Percentiles rank a stretch among this genome's conserved stretches.
Evolutionary conservation across 768 basidiomycete genomes (phyloP).

Genomic region (Daedalea quercina): DNA sequence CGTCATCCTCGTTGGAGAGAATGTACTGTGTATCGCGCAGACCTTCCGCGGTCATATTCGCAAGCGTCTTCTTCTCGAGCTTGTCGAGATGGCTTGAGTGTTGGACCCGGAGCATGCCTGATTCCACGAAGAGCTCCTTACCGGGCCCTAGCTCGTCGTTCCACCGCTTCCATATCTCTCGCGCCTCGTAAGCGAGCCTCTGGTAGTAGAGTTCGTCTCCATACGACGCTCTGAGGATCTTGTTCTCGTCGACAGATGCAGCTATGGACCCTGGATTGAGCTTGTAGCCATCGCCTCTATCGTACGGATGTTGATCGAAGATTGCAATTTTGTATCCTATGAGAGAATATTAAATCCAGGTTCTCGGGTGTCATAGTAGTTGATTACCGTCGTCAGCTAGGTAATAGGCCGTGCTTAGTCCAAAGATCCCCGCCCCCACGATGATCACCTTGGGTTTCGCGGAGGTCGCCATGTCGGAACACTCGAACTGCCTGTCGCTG

Average conservation of each 20-base stretch:
- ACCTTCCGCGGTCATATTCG: slow-evolving; percentile 1
- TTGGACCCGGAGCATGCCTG: slow-evolving; percentile 3
- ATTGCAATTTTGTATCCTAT: slow-evolving; percentile 2
- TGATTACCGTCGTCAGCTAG: slow-evolving; percentile 1
- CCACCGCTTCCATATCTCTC: slow-evolving; percentile 3
- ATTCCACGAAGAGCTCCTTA: slow-evolving; percentile 5
- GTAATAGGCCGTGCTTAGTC: slow-evolving; percentile 2
- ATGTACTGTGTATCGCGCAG: slow-evolving; percentile 3
- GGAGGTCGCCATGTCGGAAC: background rate
- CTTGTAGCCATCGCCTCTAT: slow-evolving; percentile 1
- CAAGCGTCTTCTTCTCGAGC: slow-evolving; percentile 3
- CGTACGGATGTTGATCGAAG: slow-evolving; percentile 4
- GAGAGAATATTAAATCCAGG: background rate
- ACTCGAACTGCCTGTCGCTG: slow-evolving; percentile 32
- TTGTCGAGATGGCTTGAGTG: slow-evolving; percentile 2
- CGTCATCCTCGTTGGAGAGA: slow-evolving; percentile 1
- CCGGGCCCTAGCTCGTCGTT: background rate
- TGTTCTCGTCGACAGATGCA: slow-evolving; percentile 5
- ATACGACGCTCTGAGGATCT: slow-evolving; percentile 4
- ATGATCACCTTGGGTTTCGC: slow-evolving; percentile 2
- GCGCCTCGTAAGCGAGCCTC: slow-evolving; percentile 4
- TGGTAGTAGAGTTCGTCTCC: slow-evolving; percentile 4
- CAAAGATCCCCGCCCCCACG: slow-evolving; percentile 3
- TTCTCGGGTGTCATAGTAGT: background rate
- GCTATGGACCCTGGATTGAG: slow-evolving; percentile 2